Percentiles rank a stretch among this genome's conserved stretches.
Conservation (phyloP, 441 rosid species). For the Metrosideros polymorpha region DNA sequence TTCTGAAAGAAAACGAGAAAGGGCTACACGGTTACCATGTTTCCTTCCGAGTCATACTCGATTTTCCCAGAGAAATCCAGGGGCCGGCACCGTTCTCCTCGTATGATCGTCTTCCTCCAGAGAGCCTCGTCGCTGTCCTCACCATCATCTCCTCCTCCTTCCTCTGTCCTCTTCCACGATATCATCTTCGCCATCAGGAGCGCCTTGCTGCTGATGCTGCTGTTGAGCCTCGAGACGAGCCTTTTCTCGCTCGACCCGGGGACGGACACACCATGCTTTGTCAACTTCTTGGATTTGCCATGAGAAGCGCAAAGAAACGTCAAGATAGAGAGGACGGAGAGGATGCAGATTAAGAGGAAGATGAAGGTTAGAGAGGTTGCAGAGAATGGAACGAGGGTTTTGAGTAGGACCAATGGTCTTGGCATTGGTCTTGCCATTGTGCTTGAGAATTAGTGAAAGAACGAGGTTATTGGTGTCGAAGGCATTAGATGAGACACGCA, state of each 20-base stretch:
- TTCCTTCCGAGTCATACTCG: constrained; percentile 38
- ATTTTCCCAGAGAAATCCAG: constrained; percentile 42
- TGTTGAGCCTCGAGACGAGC: constrained; percentile 23
- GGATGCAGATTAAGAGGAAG: neutral
- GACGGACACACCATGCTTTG: neutral
- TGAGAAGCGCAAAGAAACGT: constrained; percentile 1
- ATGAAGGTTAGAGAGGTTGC: neutral
- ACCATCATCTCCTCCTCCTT: neutral
- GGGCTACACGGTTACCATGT: constrained; percentile 12
- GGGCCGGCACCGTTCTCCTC: constrained; percentile 53
- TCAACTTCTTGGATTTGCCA: neutral
- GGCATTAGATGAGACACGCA: neutral
- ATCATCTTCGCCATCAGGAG: constrained; percentile 34
- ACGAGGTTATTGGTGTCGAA: neutral
- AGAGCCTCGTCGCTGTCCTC: constrained; percentile 18
- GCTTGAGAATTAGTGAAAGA: neutral
- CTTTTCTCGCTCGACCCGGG: constrained; percentile 7
- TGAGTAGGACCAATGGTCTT: neutral
- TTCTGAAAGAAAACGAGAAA: neutral
- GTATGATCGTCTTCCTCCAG: constrained; percentile 47
- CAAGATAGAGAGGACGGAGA: constrained; percentile 11
- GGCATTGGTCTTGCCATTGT: constrained; percentile 15
- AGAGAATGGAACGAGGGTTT: neutral
- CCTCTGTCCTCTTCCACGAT: constrained; percentile 33
- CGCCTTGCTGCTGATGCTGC: constrained; percentile 29